Evolutionary conservation across 306 rosid species (phyloP).

Genomic region (Elaeagnus macrophylla): DNA sequence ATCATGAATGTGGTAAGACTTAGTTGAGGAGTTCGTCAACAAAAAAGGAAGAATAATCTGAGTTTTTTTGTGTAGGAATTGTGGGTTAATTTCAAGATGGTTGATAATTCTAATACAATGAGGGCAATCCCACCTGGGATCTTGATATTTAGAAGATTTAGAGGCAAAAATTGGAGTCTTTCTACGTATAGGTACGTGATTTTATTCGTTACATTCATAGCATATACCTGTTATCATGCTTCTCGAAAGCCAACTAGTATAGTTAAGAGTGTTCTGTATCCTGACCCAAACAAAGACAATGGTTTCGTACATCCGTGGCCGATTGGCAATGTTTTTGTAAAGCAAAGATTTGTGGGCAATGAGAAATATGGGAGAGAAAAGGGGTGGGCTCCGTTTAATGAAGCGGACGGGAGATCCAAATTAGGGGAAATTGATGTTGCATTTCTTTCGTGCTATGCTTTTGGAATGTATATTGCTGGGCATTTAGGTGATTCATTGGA

Average conservation of each 20-base stretch:
- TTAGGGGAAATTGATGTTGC: slow-evolving; percentile 74
- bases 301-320: slow-evolving; percentile 24
- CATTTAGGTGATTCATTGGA: slow-evolving; percentile 65
- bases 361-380: not conserved
- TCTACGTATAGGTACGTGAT: slow-evolving; percentile 48
- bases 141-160: slow-evolving; percentile 25
- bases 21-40: not conserved
- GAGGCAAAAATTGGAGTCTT: slow-evolving; percentile 44
- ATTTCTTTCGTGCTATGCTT: slow-evolving; percentile 51
- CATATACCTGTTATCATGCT: slow-evolving; percentile 75
- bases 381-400: slow-evolving; percentile 71
- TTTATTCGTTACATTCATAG: slow-evolving; percentile 48
- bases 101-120: slow-evolving; percentile 18
- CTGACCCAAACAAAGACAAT: slow-evolving; percentile 20
- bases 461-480: slow-evolving; percentile 71
- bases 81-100: slow-evolving; percentile 6
- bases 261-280: slow-evolving; percentile 59
- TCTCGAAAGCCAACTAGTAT: slow-evolving; percentile 62
- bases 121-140: slow-evolving; percentile 56
- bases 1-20: not conserved
- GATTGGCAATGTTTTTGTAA: slow-evolving; percentile 22
- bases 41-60: too few relatives aligned
- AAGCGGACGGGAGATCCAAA: slow-evolving; percentile 43
- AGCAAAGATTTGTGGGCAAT: not conserved
- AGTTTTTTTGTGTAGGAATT: not conserved